Evolutionary conservation across 2,329 filamentous ascomycete species (phyloP), one percentile per base, ranked within the genome.

Genomic region (Aspergillus intermedius): DNA sequence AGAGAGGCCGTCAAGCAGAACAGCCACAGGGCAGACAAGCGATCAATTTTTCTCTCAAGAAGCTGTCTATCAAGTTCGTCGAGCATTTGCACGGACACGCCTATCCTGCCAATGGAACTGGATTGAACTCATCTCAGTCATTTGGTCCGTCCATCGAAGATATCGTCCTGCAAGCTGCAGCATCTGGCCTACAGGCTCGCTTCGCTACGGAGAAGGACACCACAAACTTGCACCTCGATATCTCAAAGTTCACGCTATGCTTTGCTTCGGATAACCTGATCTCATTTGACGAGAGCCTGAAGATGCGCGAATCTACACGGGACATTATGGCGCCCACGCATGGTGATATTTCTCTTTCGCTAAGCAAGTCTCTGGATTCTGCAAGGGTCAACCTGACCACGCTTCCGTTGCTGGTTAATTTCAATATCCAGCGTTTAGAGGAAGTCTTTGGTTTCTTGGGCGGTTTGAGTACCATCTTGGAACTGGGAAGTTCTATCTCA

Each of bases 361-460:
- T 74, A 9, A 54, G 47, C 17, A 68, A 62, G 45, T 64, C 63
- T 2, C 30, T 55, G 5, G 61, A 65, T 6, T 54, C 57, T 9
- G 60, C 60, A 7, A 67, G 68, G 35, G 54, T 87, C 13, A 82
- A 87, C 28, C 65, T 95, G 12, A 80, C 82, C 46, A 94, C 90
- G 0, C 75, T 94, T 8, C 89, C 91, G 5, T 67, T 96, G 1
- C 81, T 84, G 50, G 66, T 95, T 8, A 80, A 83, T 49, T 70
- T 97, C 37, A 88, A 97, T 62, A 72, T 96, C 13, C 84, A 86
- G 54, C 80, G 81, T 48, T 72, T 97, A 19, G 93, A 97, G 58
- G 90, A 95, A 59, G 88, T 88, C 0, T 83, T 97, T 51, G 82
- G 82, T 48, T 89, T 88, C 77, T 91, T 96, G 68, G 93, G 93